A percentile compares a stretch with the other conserved stretches of the same genome.
Evolutionary conservation across 2,329 filamentous ascomycete genomes (phyloP).

Genomic region (Cytospora mali): DNA sequence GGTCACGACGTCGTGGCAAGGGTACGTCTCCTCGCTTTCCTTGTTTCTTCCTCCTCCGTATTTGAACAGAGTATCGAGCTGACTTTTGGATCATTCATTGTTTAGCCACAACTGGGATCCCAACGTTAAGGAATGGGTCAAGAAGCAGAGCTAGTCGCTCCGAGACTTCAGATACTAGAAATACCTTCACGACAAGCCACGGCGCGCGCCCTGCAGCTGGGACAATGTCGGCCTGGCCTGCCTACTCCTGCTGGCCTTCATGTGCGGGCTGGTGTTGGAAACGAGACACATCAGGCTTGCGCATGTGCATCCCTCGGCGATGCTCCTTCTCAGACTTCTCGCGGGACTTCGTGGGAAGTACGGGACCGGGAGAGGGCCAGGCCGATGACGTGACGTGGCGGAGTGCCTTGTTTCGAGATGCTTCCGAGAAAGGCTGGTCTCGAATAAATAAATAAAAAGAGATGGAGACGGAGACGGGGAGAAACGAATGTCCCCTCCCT

Average conservation of each 20-base stretch:
- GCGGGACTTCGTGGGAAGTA: neutral
- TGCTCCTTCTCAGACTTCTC: neutral
- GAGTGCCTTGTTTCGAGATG: neutral
- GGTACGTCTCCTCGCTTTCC: constrained; percentile 55
- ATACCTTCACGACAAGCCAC: neutral
- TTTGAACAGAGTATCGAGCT: constrained; percentile 22
- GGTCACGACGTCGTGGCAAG: constrained; percentile 61
- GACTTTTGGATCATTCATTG: constrained; percentile 19
- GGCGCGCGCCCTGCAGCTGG: neutral
- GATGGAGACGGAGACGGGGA: neutral
- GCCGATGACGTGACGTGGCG: neutral
- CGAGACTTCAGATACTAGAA: neutral
- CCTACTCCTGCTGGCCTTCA: neutral
- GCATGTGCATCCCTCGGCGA: neutral
- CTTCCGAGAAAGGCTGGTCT: neutral
- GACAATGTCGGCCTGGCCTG: neutral
- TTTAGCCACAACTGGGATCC: constrained; percentile 64
- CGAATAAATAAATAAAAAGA: too few relatives aligned
- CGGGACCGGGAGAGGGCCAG: neutral
- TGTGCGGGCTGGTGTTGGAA: neutral
- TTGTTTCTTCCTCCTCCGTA: neutral
- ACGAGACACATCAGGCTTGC: neutral
- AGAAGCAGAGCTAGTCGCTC: constrained; percentile 31
- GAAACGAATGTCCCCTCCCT: neutral
- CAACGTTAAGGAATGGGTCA: constrained; percentile 62